Evolutionary conservation across 2,329 filamentous ascomycete species (phyloP).

Genomic region (Metarhizium anisopliae): DNA sequence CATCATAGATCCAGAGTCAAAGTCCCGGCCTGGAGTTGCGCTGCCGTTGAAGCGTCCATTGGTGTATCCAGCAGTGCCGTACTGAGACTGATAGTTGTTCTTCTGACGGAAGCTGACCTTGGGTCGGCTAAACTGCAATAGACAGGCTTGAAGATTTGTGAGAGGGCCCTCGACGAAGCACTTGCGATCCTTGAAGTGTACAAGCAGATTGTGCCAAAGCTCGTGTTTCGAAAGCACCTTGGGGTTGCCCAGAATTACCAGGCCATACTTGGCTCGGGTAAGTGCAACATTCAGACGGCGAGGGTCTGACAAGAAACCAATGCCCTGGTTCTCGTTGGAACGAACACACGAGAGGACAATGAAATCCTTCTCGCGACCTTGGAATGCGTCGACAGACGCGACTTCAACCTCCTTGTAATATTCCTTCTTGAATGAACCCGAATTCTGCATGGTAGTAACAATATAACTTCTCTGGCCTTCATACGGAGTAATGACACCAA

Average conservation of each 20-base stretch:
- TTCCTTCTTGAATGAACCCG: slow-evolving; percentile 95
- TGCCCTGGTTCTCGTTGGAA: slow-evolving; percentile 97
- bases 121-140: slow-evolving; percentile 89
- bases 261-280: slow-evolving; percentile 91
- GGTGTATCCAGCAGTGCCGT: slow-evolving; percentile 34
- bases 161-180: slow-evolving; percentile 93
- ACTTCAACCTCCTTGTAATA: slow-evolving; percentile 98
- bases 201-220: slow-evolving; percentile 88
- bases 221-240: slow-evolving; percentile 98
- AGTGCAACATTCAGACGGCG: slow-evolving; percentile 94
- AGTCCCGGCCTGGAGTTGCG: slow-evolving; percentile 38
- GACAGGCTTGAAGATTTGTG: slow-evolving; percentile 88
- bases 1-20: slow-evolving; percentile 79
- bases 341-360: slow-evolving; percentile 96
- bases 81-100: slow-evolving; percentile 64
- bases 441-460: slow-evolving; percentile 98
- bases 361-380: slow-evolving; percentile 97
- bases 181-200: slow-evolving; percentile 95
- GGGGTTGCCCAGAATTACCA: slow-evolving; percentile 94
- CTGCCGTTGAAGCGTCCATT: slow-evolving; percentile 32
- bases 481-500: slow-evolving; percentile 97
- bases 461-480: slow-evolving; percentile 98
- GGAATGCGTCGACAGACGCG: slow-evolving; percentile 96
- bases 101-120: slow-evolving; percentile 91
- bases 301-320: slow-evolving; percentile 96